phyloP scores from a whole-genome alignment of 257 asterid species.

The Eustoma russellianum region DNA sequence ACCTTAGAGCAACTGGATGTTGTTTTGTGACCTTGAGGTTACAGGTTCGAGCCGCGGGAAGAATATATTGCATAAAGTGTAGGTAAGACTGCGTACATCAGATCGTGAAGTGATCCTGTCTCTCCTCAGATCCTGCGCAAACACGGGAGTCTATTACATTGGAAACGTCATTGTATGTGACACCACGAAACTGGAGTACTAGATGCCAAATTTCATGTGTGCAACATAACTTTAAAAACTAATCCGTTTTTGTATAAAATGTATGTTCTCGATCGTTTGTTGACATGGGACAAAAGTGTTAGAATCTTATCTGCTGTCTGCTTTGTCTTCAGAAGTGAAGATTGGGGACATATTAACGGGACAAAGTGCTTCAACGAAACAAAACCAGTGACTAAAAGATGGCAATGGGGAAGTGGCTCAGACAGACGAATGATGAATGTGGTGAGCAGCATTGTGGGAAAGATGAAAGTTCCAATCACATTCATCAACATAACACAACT shows the following conservation, averaged over 20 bases:
- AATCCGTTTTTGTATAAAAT: not conserved
- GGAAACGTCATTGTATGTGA: no score
- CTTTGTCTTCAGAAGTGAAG: constrained; percentile 40
- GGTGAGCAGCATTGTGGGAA: constrained; percentile 33
- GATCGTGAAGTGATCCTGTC: no score
- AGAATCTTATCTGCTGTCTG: no score
- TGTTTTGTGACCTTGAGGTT: no score
- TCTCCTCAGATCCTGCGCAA: no score
- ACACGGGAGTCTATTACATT: no score
- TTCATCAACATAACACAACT: constrained; percentile 69
- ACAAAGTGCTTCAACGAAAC: constrained; percentile 80
- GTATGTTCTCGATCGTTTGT: not conserved
- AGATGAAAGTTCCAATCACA: constrained; percentile 64
- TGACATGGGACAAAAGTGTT: not conserved
- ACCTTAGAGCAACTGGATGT: no score
- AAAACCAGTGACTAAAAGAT: constrained; percentile 39
- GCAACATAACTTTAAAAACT: not conserved
- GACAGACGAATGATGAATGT: constrained; percentile 49
- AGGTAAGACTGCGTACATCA: no score
- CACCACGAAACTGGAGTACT: no score
- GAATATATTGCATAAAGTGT: no score
- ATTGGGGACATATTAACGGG: constrained; percentile 62
- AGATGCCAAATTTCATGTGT: no score
- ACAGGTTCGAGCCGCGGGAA: no score
- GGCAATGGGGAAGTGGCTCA: constrained; percentile 77